Evolutionary conservation across 1,284 basidiomycete genomes (phyloP).

Genomic region (Kwoniella shivajii): DNA sequence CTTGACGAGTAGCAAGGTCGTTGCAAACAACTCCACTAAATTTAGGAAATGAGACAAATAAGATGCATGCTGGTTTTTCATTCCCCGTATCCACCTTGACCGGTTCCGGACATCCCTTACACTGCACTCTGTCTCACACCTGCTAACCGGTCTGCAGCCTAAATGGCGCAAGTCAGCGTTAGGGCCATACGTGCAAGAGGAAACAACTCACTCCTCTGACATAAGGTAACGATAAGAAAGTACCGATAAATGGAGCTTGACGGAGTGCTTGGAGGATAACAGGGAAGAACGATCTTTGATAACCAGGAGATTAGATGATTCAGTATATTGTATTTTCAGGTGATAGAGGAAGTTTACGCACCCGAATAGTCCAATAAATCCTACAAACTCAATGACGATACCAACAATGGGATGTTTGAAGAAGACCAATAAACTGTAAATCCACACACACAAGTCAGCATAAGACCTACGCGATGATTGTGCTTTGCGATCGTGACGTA

Average conservation of each 20-base stretch:
- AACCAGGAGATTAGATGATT: not conserved
- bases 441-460: not conserved
- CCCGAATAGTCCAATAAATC: conserved; percentile 98
- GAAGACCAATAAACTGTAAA: conserved; percentile 55
- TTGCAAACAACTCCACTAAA: no score
- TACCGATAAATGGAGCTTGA: conserved; percentile 91
- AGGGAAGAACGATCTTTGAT: conserved; percentile 93
- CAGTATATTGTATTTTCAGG: not conserved
- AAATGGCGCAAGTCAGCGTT: not conserved
- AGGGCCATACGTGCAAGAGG: not conserved
- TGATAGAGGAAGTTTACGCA: conserved; percentile 56
- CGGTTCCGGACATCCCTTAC: conserved; percentile 14
- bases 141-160: conserved; percentile 51
- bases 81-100: no score
- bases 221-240: conserved; percentile 81
- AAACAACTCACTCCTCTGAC: conserved; percentile 59
- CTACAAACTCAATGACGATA: conserved; percentile 90
- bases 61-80: no score
- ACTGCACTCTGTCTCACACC: conserved; percentile 54
- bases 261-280: conserved; percentile 94
- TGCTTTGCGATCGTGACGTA: no score
- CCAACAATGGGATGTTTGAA: conserved; percentile 94
- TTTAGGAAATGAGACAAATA: not conserved
- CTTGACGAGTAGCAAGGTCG: no score
- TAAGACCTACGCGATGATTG: no score